phyloP scores from a whole-genome alignment of 2,329 filamentous ascomycete genomes.

The Cercospora sp. region DNA sequence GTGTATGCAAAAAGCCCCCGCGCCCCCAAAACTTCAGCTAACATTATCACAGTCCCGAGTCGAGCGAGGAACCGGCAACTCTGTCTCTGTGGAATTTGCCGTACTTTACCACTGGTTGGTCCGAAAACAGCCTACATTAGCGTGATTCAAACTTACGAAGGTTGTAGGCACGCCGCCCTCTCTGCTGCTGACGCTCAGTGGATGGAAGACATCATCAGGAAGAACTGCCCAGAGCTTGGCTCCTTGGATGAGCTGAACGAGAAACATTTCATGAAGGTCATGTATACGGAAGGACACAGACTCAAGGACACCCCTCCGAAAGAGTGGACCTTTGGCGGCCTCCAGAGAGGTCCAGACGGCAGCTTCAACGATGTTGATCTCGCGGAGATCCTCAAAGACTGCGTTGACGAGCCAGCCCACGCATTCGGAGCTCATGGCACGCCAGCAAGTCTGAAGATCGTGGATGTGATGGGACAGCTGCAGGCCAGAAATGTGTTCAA shows the following conservation, averaged over 20 bases:
- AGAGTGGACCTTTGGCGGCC: constrained; percentile 47
- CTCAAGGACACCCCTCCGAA: constrained; percentile 37
- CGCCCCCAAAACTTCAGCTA: neutral
- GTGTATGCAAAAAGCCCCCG: constrained; percentile 26
- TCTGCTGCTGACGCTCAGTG: constrained; percentile 47
- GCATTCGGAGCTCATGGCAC: constrained; percentile 54
- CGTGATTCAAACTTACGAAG: constrained; percentile 41
- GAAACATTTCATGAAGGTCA: constrained; percentile 47
- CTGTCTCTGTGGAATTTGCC: constrained; percentile 50
- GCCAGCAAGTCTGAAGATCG: constrained; percentile 48
- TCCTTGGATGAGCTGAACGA: constrained; percentile 48
- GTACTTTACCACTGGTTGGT: constrained; percentile 52
- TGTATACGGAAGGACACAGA: constrained; percentile 40
- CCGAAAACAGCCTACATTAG: no score
- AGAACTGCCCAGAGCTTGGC: constrained; percentile 41
- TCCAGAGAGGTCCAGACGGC: constrained; percentile 45
- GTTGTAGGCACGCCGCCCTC: neutral
- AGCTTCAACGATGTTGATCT: constrained; percentile 48
- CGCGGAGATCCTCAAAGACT: constrained; percentile 48
- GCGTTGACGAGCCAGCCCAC: constrained; percentile 52
- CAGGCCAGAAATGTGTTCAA: constrained; percentile 51
- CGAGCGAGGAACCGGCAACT: constrained; percentile 47
- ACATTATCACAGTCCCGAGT: constrained; percentile 32
- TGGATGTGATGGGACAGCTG: constrained; percentile 52
- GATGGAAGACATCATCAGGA: constrained; percentile 47